Evolutionary conservation across 495 filamentous ascomycete species (phyloP).

Genomic region (Neurospora intermedia): DNA sequence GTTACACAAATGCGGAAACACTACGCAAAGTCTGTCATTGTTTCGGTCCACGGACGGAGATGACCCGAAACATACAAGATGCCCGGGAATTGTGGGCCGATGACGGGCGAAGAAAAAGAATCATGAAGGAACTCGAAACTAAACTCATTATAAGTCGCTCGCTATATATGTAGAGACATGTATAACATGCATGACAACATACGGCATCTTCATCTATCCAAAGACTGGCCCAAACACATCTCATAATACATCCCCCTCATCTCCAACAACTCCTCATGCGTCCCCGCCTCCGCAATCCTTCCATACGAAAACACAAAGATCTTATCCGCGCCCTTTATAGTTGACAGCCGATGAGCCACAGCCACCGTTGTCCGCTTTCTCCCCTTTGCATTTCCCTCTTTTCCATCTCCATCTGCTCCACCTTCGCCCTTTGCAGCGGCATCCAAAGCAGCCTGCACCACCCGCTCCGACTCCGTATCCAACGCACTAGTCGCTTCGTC

Average conservation of each 20-base stretch:
- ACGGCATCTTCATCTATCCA: constrained; percentile 6
- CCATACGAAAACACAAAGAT: constrained; percentile 42
- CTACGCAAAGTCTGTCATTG: neutral
- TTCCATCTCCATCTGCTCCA: neutral
- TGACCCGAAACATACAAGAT: neutral
- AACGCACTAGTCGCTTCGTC: constrained; percentile 70
- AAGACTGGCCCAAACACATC: constrained; percentile 24
- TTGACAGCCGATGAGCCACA: constrained; percentile 53
- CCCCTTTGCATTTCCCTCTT: neutral
- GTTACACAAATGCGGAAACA: neutral
- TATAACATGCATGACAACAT: too few species aligned
- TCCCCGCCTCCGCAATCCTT: constrained; percentile 38
- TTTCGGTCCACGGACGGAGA: neutral
- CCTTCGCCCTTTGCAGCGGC: constrained; percentile 39
- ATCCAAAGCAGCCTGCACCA: constrained; percentile 59
- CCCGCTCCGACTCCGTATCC: constrained; percentile 62
- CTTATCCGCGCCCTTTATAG: constrained; percentile 41
- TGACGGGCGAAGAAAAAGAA: neutral
- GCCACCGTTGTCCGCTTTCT: constrained; percentile 53
- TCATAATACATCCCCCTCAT: constrained; percentile 33
- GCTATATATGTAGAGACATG: neutral
- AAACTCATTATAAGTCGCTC: neutral
- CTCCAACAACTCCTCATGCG: constrained; percentile 36
- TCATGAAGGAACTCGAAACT: neutral
- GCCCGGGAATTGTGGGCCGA: neutral